Evolutionary conservation across 371 early-diverging fungal species (phyloP).

Genomic region (Mortierella polycephala): DNA sequence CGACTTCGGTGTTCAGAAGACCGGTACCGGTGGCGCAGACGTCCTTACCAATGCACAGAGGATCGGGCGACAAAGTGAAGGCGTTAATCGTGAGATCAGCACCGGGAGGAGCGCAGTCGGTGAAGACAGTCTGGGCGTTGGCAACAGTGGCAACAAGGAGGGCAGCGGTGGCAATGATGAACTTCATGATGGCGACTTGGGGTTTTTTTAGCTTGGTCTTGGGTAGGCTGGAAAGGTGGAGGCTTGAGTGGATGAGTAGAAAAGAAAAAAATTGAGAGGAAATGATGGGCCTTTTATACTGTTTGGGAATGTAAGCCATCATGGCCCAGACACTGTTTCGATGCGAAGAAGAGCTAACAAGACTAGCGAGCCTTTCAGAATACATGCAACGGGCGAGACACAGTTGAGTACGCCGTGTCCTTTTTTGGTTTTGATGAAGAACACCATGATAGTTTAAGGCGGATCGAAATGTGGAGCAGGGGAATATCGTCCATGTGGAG

Average conservation of each 20-base stretch:
- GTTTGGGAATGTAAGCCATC: too few relatives aligned
- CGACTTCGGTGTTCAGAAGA: constrained; percentile 21
- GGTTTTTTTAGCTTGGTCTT: background rate
- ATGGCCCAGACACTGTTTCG: too few relatives aligned
- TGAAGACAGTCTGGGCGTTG: constrained; percentile 19
- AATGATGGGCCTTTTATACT: too few relatives aligned
- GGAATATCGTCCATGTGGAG: too few relatives aligned
- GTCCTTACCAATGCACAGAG: constrained; percentile 32
- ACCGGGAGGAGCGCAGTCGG: constrained; percentile 21
- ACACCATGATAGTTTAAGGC: too few relatives aligned
- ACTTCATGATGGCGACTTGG: constrained; percentile 27
- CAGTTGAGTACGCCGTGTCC: too few relatives aligned
- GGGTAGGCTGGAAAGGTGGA: background rate
- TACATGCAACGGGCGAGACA: too few relatives aligned
- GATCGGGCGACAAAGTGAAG: constrained; percentile 22
- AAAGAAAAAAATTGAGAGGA: constrained; percentile 3
- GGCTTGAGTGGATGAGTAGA: background rate
- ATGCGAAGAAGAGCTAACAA: too few relatives aligned
- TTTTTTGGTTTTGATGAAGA: too few relatives aligned
- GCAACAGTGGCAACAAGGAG: constrained; percentile 27
- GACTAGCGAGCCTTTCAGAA: too few relatives aligned
- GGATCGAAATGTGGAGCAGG: too few relatives aligned
- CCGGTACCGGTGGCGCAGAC: constrained; percentile 32
- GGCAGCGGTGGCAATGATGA: constrained; percentile 34
- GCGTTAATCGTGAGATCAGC: constrained; percentile 9